A percentile compares a stretch with the other conserved stretches of the same genome.
Evolutionary conservation across 2,329 filamentous ascomycete species (phyloP).

Genomic region (Stachybotrys echinatus): DNA sequence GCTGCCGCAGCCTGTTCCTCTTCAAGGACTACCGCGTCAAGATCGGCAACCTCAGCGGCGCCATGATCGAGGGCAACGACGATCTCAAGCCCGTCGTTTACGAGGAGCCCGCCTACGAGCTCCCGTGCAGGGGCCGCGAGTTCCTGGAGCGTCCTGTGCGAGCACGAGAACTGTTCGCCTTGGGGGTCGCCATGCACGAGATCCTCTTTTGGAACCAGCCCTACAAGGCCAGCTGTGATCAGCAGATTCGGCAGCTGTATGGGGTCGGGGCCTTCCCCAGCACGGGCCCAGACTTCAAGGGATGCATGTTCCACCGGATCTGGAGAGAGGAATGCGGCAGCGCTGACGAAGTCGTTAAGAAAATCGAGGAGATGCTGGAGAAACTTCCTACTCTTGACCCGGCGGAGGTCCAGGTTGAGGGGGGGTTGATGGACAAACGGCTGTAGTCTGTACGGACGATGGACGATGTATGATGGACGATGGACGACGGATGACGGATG

Average conservation of each 20-base stretch:
- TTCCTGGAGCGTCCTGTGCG: background rate
- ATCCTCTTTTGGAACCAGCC: background rate
- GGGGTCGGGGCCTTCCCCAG: background rate
- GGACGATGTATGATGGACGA: no score
- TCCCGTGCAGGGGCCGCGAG: conserved; percentile 1
- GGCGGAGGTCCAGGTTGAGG: no score
- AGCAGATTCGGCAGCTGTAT: background rate
- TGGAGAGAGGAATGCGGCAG: background rate
- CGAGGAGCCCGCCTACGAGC: conserved; percentile 1
- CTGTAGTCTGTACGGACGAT: no score
- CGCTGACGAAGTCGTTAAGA: background rate
- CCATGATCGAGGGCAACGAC: background rate
- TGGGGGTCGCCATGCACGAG: conserved; percentile 4
- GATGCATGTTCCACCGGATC: background rate
- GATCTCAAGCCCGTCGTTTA: background rate
- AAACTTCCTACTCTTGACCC: no score
- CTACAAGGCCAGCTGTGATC: background rate
- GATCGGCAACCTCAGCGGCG: conserved; percentile 3
- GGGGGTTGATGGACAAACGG: no score
- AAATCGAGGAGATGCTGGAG: background rate
- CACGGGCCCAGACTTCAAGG: background rate
- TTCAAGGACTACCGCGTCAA: conserved; percentile 3
- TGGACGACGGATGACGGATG: no score
- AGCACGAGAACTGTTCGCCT: conserved; percentile 3
- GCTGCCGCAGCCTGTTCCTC: conserved; percentile 4